phyloP scores from a whole-genome alignment of 129 eudicot species.

The Artemisia tridentata region DNA sequence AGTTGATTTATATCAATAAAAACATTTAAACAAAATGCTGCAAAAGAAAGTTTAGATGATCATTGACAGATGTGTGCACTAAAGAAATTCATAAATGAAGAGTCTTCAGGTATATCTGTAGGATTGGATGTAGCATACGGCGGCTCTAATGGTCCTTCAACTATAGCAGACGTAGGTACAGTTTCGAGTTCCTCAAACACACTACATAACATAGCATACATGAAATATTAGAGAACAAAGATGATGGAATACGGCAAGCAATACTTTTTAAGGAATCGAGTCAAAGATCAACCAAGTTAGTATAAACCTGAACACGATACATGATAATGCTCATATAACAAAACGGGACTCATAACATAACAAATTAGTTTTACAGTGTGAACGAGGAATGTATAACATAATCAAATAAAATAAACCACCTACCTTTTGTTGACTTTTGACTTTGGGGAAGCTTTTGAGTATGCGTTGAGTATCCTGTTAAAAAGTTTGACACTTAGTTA shows the following conservation, averaged over 20 bases:
- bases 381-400: background rate
- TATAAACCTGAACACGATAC: too few relatives aligned
- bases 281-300: background rate
- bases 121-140: constrained; percentile 24
- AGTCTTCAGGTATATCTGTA: too few relatives aligned
- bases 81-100: too few relatives aligned
- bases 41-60: too few relatives aligned
- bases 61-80: too few relatives aligned
- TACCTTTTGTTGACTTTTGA: constrained; percentile 16
- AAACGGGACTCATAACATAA: too few relatives aligned
- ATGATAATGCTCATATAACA: too few relatives aligned
- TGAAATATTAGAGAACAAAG: background rate
- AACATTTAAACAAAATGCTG: too few relatives aligned
- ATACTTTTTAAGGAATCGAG: background rate
- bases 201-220: constrained; percentile 26
- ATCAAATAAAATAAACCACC: background rate
- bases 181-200: constrained; percentile 29
- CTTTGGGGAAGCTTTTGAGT: constrained; percentile 21
- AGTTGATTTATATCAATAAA: too few relatives aligned
- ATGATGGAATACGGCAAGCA: background rate
- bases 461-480: constrained; percentile 18
- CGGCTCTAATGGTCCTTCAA: background rate
- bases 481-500: background rate
- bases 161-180: constrained; percentile 4
- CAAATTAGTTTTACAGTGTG: too few relatives aligned